These are phyloP conservation scores for Aspergillus alliaceus DNA, from an alignment of 2,329 filamentous ascomycete genomes.

Conservation along the genomic window DNA sequence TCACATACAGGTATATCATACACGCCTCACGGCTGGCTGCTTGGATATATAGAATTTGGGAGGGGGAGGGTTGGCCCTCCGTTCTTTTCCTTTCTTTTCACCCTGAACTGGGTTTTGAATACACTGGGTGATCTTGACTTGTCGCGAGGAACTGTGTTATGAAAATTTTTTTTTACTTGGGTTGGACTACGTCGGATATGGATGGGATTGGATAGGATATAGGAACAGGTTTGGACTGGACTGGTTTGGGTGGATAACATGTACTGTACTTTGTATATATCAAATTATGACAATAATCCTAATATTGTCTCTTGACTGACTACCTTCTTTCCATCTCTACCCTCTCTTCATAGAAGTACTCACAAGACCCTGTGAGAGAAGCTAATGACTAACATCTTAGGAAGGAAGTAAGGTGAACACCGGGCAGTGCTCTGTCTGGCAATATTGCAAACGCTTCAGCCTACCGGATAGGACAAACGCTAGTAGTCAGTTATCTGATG, in stretches of 20 bases:
- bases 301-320: neutral
- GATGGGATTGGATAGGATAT: conserved; percentile 1
- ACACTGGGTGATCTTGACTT: neutral
- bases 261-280: conserved; percentile 15
- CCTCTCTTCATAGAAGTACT: too few relatives aligned
- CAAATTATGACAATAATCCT: neutral
- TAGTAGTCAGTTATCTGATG: too few relatives aligned
- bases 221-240: conserved; percentile 1
- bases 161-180: neutral
- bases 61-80: neutral
- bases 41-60: neutral
- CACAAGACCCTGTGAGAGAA: too few relatives aligned
- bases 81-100: conserved; percentile 1
- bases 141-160: conserved; percentile 5
- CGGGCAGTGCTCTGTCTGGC: too few relatives aligned
- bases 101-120: neutral
- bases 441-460: too few relatives aligned
- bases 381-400: too few relatives aligned
- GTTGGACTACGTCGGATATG: neutral
- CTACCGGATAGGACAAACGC: too few relatives aligned
- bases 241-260: conserved; percentile 6
- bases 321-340: neutral
- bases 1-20: conserved; percentile 5
- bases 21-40: conserved; percentile 2
- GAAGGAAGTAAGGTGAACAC: too few relatives aligned